Base-by-base conservation (phyloP, 345 rosid genomes). In the Arabis alpina region DNA sequence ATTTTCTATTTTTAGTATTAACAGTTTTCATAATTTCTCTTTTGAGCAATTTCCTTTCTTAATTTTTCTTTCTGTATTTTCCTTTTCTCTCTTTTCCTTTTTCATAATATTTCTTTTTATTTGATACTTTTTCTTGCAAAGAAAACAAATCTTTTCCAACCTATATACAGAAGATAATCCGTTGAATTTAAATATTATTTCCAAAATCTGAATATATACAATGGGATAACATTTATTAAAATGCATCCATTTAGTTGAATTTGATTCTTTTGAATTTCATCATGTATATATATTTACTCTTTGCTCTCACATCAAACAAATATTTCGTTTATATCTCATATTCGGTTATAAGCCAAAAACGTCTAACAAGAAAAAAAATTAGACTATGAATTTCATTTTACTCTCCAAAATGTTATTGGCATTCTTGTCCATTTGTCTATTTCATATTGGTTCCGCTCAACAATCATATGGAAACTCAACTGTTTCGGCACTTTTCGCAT, bases 401-500 rank as follows among this genome's bases (percentile, higher is more conserved):
- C 1, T 51, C 25, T 66, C 34, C 49, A 73, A 65, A 73, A 39
- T 66, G 61, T 41, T 66, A 42, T 3, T 66, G 6, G 42, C 68
- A 51, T 24, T 74, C 2, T 15, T 5, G 1, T 51, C 6, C 15
- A 51, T 52, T 34, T n/a, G 55, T 45, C 5, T 58, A 13, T 32
- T 74, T 34, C 11, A 59, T 15, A 67, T 74, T 59, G 72, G 61
- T 43, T 58, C 14, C 58, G 55, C 77, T 1, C 72, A 74, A 66
- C 32, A 51, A 58, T 42, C 69, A 28, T 4, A 32, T 32, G 63
- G 54, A 24, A 68, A 44, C 3, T 68, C 63, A 50, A 54, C 52
- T 1, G 15, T 75, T 54, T 55, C 79, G 0, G 79, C 79, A 47
- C 49, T 70, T 23, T 63, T 57, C 24, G 77, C 62, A 2, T 87